These are phyloP conservation scores for Eragrostis curvula DNA, from an alignment of 176 grass and related monocot genomes.

Conservation along the genomic window DNA sequence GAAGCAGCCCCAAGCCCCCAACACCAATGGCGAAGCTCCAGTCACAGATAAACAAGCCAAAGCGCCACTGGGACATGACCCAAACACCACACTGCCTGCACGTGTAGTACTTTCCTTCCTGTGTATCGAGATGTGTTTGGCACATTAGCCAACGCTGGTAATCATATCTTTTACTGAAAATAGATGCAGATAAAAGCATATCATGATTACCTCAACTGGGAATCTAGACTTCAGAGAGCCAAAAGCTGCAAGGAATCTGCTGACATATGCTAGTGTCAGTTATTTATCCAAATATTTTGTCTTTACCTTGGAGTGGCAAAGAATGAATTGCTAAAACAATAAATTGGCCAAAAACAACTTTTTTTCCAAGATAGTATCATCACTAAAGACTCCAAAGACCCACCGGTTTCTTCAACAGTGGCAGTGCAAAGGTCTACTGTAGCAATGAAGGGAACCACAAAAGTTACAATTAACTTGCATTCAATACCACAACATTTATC, in stretches of 20 bases:
- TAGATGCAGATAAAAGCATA: not conserved
- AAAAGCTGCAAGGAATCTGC: slow-evolving; percentile 44
- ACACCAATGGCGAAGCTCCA: not conserved
- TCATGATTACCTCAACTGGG: not conserved
- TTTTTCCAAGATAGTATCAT: not conserved
- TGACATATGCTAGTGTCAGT: slow-evolving; percentile 16
- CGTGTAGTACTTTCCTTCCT: not conserved
- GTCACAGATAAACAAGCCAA: not conserved
- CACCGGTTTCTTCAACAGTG: not conserved
- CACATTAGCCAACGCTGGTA: not conserved
- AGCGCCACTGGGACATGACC: not conserved
- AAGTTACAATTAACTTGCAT: not conserved
- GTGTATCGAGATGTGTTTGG: not conserved
- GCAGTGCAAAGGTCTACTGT: not conserved
- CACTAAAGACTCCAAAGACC: slow-evolving; percentile 11
- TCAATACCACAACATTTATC: not conserved
- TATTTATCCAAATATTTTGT: not conserved
- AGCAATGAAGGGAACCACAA: not conserved
- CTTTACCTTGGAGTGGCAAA: not conserved
- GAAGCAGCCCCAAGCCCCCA: slow-evolving; percentile 1
- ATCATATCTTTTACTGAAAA: slow-evolving; percentile 30
- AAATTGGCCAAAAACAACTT: not conserved
- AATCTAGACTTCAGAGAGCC: not conserved
- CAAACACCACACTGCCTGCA: not conserved
- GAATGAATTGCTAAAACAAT: not conserved